Evolutionary conservation across 345 rosid genomes (phyloP), one percentile per base, ranked within the genome.

Genomic region (Noccaea bulbosa): DNA sequence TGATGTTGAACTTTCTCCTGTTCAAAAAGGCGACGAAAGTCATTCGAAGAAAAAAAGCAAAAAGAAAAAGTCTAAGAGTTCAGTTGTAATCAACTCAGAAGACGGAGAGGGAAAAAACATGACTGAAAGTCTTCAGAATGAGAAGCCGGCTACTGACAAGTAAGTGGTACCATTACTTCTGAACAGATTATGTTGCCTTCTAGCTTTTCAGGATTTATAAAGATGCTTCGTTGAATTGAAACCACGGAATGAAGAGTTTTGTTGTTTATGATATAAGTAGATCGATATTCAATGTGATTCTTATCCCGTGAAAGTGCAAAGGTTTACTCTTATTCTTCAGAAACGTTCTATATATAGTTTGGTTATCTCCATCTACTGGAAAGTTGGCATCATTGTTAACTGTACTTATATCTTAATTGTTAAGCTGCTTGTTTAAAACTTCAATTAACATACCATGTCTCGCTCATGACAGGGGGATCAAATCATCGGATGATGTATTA

Each of bases 91-190:
- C 40, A 16, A 32, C 11, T 46, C 41, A 54, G 70, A 35, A 24
- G 53, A 62, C 0, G 37, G 44, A 47, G 65, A 62, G 52, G 78
- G 17, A 16, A 43, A 11, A 11, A 9, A 17, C 16, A 58, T 38
- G 39, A 20, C 68, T 17, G 54, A 47, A 59, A 34, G 57, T 72
- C 60, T 71, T 39, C 64, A 65, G 66, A 76, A 60, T 50, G 82
- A 78, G 46, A 76, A 30, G 75, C 71, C 69, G 48, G 60, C 59
- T 47, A 30, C 44, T 46, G 58, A 30, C 11, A 38, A 52, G 79
- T 78, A 17, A 75, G 82, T 66, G n/a, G 5, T 43, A 27, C 41
- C 63, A 43, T 20, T 43, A 17, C 64, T 46, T 8, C 22, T 53
- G 27, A 39, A 72, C 46, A 70, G 35, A 6, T 54, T 17, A 22